A percentile compares a stretch with the other conserved stretches of the same genome.
phyloP scores from a whole-genome alignment of 78 protist species.

The Dictyostelium firmibasis region DNA sequence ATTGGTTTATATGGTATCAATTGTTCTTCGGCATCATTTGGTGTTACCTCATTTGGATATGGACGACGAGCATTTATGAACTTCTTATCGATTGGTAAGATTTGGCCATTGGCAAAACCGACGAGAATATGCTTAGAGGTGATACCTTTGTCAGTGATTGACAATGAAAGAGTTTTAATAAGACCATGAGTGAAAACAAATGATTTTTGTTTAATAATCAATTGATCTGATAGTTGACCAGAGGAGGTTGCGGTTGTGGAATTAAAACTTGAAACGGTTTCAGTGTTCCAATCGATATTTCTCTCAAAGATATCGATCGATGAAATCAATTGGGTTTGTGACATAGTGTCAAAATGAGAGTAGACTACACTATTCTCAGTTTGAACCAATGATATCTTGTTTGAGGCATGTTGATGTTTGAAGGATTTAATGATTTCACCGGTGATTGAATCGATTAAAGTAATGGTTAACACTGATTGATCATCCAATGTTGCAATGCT shows the following conservation, averaged over 20 bases:
- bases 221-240: background rate
- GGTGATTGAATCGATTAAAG: slow-evolving; percentile 13
- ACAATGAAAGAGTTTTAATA: slow-evolving; percentile 11
- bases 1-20: slow-evolving; percentile 35
- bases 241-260: background rate
- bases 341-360: background rate
- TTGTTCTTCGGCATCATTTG: slow-evolving; percentile 58
- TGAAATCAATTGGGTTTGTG: slow-evolving; percentile 42
- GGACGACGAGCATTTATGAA: slow-evolving; percentile 45
- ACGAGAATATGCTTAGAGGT: slow-evolving; percentile 24
- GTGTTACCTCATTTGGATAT: slow-evolving; percentile 39
- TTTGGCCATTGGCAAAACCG: slow-evolving; percentile 26
- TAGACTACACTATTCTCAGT: slow-evolving; percentile 61
- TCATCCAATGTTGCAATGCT: slow-evolving; percentile 6
- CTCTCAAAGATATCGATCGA: slow-evolving; percentile 43
- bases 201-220: slow-evolving; percentile 34
- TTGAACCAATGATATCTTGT: slow-evolving; percentile 34
- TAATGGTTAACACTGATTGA: background rate
- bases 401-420: background rate
- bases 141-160: slow-evolving; percentile 51
- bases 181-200: slow-evolving; percentile 8
- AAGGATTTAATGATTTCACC: slow-evolving; percentile 63
- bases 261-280: background rate
- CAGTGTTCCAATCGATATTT: slow-evolving; percentile 19
- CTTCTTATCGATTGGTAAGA: slow-evolving; percentile 64